Evolutionary conservation across 2,329 filamentous ascomycete genomes (phyloP).

Genomic region (Botryotinia narcissicola): DNA sequence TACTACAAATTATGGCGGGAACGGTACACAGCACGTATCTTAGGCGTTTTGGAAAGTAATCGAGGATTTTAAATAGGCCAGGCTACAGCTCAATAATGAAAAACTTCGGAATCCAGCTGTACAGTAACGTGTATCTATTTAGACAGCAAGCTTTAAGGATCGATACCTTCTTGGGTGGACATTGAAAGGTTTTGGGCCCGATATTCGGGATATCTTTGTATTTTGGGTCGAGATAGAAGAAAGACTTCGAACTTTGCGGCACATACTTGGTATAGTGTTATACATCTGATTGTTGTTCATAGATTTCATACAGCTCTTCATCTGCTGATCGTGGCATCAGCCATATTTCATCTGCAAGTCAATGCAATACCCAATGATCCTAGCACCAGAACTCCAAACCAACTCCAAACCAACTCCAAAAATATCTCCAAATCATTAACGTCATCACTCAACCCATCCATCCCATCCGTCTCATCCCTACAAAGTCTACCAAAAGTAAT

Average conservation of each 20-base stretch:
- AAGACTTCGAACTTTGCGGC: not conserved
- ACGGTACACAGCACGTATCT: conserved; percentile 5
- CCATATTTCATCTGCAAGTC: not conserved
- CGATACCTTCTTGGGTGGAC: not conserved
- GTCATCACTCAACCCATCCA: not conserved
- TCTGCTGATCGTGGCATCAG: conserved; percentile 13
- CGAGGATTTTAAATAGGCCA: too few species aligned
- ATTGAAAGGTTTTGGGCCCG: not conserved
- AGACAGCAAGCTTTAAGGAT: not conserved
- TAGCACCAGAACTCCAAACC: conserved; percentile 2
- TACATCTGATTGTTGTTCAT: conserved; percentile 10
- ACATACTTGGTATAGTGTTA: not conserved
- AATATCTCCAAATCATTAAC: not conserved
- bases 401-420: conserved; percentile 7
- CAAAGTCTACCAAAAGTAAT: conserved; percentile 92
- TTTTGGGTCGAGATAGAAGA: not conserved
- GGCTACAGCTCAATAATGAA: not conserved
- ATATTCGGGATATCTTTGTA: not conserved
- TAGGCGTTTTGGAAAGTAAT: not conserved
- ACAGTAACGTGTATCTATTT: not conserved
- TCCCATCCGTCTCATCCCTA: conserved; percentile 42
- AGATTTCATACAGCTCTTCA: not conserved
- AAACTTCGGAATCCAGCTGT: not conserved
- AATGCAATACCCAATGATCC: not conserved
- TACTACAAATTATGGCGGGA: conserved; percentile 21